Evolutionary conservation across 768 basidiomycete species (phyloP).

Genomic region (Mycena crocata): DNA sequence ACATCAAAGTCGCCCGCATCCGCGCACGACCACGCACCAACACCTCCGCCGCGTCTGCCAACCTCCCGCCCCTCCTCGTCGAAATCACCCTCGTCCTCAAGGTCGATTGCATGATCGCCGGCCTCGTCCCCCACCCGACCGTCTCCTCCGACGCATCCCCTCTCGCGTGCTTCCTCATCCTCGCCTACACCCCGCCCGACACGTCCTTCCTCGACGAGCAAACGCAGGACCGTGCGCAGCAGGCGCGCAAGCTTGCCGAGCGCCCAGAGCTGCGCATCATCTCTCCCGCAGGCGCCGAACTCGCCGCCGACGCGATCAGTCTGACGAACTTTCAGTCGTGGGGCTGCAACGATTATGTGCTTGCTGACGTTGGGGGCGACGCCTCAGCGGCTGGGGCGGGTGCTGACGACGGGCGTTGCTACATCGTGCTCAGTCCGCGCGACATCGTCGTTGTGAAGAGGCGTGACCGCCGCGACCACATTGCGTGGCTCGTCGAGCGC

Average conservation of each 20-base stretch:
- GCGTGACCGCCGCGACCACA: constrained; percentile 89
- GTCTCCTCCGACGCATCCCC: constrained; percentile 36
- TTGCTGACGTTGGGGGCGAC: constrained; percentile 64
- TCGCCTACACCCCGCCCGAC: constrained; percentile 89
- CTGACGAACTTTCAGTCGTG: constrained; percentile 84
- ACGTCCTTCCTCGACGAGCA: constrained; percentile 75
- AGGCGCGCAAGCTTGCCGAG: constrained; percentile 86
- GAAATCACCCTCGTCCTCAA: constrained; percentile 94
- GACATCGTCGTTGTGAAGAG: constrained; percentile 90
- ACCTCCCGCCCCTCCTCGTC: constrained; percentile 72
- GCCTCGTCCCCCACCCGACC: constrained; percentile 77
- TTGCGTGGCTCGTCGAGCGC: constrained; percentile 91
- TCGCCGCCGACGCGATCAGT: constrained; percentile 84
- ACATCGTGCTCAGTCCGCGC: constrained; percentile 87
- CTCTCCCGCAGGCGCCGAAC: constrained; percentile 88
- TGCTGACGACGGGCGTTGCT: constrained; percentile 61
- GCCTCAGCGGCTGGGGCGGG: constrained; percentile 31
- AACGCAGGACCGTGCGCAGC: constrained; percentile 76
- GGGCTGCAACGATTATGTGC: constrained; percentile 92
- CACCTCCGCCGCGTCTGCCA: constrained; percentile 55
- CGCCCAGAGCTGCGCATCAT: constrained; percentile 96
- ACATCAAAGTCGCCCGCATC: constrained; percentile 90
- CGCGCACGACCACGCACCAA: constrained; percentile 66
- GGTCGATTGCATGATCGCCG: constrained; percentile 95
- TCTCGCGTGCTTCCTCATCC: constrained; percentile 82